Base-by-base conservation (phyloP, 2,329 filamentous ascomycete genomes). In the Thelonectria rubi region DNA sequence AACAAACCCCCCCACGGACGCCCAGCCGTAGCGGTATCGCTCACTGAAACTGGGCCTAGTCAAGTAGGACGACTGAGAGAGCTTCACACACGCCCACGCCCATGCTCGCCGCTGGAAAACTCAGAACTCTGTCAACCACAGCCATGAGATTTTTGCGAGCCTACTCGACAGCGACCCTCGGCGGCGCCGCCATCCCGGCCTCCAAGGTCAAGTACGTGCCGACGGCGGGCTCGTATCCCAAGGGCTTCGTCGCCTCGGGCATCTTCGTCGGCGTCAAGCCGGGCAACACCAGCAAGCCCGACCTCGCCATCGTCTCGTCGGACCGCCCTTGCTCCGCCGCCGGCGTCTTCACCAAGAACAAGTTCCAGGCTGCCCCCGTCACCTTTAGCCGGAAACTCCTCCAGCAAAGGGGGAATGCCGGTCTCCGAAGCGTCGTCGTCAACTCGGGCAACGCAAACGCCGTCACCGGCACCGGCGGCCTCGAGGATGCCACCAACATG, bases 391-490 rank as follows among this genome's bases (percentile, higher is more conserved):
- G 88, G 65, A 84, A 90, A 59, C 86, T 94, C 62, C 80, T 97
- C 37, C 83, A 88, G 74, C 82, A 82, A 66, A 86, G 87, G 68
- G 81, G 83, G 49, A 91, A 92, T 60, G 77, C 84, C 12, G 92
- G 91, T 1, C 85, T 98, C 58, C 86, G 90, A 63, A 91, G 91
- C 55, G 89, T 99, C 24, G 86, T 99, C 56, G 88, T 97, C 78
- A 99, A 99, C 79, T 96, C 94, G 12, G 95, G 95, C 59, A 97
- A 94, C 73, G 95, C 95, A 62, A 99, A 99, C 80, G 95, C 95
- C 11, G 95, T 99, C 37, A 99, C 95, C 5, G 95, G 95, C 51
- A 91, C 89, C 76, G 91, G 92, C 46, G 95, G 95, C 1, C 82
- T 96, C 55, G 90, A 97, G 73, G 94, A 99, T 82, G 95, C 95